These are phyloP conservation scores for Vanrija sp. DNA, from an alignment of 1,284 basidiomycete species.

Conservation along the genomic window DNA sequence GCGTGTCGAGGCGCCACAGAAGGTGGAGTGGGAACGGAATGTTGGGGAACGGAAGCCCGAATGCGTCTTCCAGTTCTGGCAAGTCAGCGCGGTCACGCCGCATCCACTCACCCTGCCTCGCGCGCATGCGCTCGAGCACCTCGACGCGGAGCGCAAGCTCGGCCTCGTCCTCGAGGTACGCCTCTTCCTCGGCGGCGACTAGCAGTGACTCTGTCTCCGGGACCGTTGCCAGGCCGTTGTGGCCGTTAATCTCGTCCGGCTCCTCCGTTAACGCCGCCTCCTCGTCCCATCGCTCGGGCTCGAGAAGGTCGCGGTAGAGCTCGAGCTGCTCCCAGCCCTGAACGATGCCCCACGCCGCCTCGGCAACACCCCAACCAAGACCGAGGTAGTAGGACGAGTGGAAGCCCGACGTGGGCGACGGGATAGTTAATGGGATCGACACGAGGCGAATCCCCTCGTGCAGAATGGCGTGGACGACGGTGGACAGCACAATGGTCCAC, in stretches of 20 bases:
- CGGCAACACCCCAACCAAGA: slow-evolving; percentile 47
- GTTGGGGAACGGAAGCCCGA: slow-evolving; percentile 45
- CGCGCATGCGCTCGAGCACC: slow-evolving; percentile 43
- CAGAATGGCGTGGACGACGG: slow-evolving; percentile 32
- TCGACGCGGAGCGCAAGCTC: slow-evolving; percentile 44
- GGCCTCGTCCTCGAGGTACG: slow-evolving; percentile 29
- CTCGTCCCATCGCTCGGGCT: slow-evolving; percentile 4
- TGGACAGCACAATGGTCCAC: slow-evolving; percentile 11
- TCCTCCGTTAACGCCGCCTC: neutral
- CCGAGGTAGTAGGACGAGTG: slow-evolving; percentile 47
- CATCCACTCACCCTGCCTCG: slow-evolving; percentile 31
- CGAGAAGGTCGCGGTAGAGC: slow-evolving; percentile 44
- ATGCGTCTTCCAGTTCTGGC: slow-evolving; percentile 43
- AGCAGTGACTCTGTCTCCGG: slow-evolving; percentile 16
- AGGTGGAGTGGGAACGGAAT: slow-evolving; percentile 47
- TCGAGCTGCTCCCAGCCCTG: slow-evolving; percentile 46
- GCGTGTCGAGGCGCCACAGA: slow-evolving; percentile 48
- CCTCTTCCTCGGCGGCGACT: slow-evolving; percentile 13
- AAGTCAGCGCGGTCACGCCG: slow-evolving; percentile 4
- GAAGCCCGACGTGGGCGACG: slow-evolving; percentile 42
- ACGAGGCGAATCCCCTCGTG: slow-evolving; percentile 44
- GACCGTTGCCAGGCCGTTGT: slow-evolving; percentile 13
- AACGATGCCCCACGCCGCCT: slow-evolving; percentile 45
- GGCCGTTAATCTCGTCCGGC: slow-evolving; percentile 8
- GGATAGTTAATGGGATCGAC: slow-evolving; percentile 35